A percentile compares a stretch with the other conserved stretches of the same genome.
These are phyloP conservation scores for Annulohypoxylon moriforme DNA, from an alignment of 495 filamentous ascomycete species.

Conservation along the genomic window DNA sequence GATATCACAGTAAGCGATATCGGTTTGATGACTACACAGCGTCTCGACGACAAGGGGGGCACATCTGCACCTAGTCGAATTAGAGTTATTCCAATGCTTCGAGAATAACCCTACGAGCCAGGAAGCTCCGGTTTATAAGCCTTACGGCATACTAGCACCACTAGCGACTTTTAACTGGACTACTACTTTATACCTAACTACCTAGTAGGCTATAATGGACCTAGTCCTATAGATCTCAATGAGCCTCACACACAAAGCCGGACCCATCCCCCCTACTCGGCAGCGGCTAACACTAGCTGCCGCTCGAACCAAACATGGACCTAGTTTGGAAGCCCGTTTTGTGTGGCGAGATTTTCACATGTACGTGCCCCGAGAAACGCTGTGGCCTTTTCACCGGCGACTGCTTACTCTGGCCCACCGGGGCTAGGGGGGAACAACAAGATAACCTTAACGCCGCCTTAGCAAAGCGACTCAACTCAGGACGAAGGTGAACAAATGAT, in stretches of 20 bases:
- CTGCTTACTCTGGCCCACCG: conserved; percentile 42
- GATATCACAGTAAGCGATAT: conserved; percentile 13
- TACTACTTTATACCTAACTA: not conserved
- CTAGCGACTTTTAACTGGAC: not conserved
- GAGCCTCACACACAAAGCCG: conserved; percentile 35
- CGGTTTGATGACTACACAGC: conserved; percentile 7
- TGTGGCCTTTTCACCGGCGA: conserved; percentile 11
- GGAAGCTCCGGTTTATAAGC: conserved; percentile 8
- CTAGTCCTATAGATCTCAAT: conserved; percentile 1
- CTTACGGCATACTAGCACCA: conserved; percentile 4
- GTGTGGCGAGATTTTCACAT: conserved; percentile 26
- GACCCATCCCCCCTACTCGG: conserved; percentile 9
- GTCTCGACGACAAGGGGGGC: not conserved
- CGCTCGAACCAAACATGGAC: conserved; percentile 26
- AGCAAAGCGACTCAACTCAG: not conserved
- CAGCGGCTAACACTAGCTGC: conserved; percentile 37
- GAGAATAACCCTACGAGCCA: not conserved
- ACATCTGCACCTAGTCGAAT: conserved; percentile 6
- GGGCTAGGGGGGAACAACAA: conserved; percentile 1
- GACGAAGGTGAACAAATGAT: not conserved
- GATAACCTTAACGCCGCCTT: not conserved
- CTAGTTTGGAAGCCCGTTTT: conserved; percentile 13
- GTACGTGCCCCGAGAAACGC: conserved; percentile 11
- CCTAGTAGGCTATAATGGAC: no score
- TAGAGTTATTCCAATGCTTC: conserved; percentile 9